Evolutionary conservation across 2,329 filamentous ascomycete genomes (phyloP).

Genomic region (Colletotrichum liriopes): DNA sequence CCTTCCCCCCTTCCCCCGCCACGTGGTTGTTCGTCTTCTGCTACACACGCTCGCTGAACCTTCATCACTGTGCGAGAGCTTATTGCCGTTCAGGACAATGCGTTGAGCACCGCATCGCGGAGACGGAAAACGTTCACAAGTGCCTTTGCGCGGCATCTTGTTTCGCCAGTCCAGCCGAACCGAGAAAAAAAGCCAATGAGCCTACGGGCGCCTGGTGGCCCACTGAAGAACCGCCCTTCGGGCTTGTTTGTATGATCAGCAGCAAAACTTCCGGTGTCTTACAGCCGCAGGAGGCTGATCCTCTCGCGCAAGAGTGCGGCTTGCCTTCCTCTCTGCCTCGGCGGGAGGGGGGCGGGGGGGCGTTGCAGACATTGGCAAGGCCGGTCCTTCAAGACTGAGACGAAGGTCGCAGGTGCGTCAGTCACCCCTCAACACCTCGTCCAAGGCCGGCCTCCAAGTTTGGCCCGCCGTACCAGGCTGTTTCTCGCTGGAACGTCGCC

Average conservation of each 20-base stretch:
- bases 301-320: not conserved
- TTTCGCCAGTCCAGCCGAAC: not conserved
- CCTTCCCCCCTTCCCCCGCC: not conserved
- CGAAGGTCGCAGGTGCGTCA: not conserved
- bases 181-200: not conserved
- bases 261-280: not conserved
- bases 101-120: not conserved
- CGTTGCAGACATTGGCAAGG: not conserved
- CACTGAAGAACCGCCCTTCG: not conserved
- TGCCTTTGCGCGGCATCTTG: not conserved
- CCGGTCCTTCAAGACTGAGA: not conserved
- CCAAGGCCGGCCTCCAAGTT: not conserved
- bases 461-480: slow-evolving; percentile 1
- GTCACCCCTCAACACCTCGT: not conserved
- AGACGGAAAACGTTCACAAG: not conserved
- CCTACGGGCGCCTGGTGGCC: not conserved
- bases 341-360: not conserved
- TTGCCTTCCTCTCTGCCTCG: not conserved
- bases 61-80: not conserved
- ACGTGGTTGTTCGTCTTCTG: slow-evolving; percentile 20
- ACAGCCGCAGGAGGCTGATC: not conserved
- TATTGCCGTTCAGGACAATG: not conserved
- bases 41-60: not conserved
- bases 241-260: slow-evolving; percentile 19
- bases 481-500: slow-evolving; percentile 3